Conservation (phyloP, 148 eudicot species). For the Chenopodium berlandieri region DNA sequence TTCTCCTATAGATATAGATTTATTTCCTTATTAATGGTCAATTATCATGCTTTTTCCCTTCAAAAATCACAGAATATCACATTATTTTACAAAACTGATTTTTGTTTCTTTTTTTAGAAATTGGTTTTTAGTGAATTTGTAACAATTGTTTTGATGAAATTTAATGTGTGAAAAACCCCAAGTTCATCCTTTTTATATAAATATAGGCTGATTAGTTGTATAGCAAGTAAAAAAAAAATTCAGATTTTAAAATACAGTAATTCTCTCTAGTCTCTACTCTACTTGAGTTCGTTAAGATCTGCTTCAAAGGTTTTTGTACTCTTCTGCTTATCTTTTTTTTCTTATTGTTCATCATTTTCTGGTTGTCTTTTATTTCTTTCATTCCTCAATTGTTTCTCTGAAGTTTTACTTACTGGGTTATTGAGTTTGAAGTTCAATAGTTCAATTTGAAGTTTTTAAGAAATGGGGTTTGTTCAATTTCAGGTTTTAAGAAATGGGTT, state of each 20-base stretch:
- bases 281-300: conserved; percentile 35
- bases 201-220: conserved; percentile 2
- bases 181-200: conserved; percentile 7
- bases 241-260: neutral
- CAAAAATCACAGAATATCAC: neutral
- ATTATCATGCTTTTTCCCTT: neutral
- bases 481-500: neutral
- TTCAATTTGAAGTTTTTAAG: conserved; percentile 9
- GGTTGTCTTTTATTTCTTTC: neutral
- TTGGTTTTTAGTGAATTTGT: too few relatives aligned
- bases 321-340: conserved; percentile 24
- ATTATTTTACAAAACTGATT: neutral
- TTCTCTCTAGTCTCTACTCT: neutral
- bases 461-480: conserved; percentile 11
- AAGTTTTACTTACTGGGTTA: neutral
- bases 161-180: too few relatives aligned
- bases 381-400: neutral
- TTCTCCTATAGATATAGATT: neutral
- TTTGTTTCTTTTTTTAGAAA: neutral
- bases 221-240: neutral
- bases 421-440: too few relatives aligned
- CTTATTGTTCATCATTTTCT: conserved; percentile 6
- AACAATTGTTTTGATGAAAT: neutral
- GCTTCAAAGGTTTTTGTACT: conserved; percentile 27
- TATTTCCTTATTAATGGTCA: neutral